A percentile compares a stretch with the other conserved stretches of the same genome.
Conservation (phyloP, 257 asterid genomes). For the Solanum pinnatisectum region DNA sequence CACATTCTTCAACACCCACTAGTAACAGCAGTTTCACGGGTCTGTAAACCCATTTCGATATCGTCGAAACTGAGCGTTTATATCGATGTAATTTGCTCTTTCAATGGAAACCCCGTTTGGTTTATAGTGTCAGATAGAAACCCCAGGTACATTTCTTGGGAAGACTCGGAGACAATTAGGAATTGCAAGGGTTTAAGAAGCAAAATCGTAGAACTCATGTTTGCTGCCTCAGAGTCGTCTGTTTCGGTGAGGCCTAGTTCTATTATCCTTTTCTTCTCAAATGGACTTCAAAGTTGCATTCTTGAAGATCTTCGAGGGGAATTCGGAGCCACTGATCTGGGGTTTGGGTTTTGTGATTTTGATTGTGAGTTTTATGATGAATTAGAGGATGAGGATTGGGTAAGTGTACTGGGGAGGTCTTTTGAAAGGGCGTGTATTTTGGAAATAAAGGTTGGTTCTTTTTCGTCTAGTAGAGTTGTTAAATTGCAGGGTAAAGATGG, state of each 20-base stretch:
- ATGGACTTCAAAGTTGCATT: constrained; percentile 40
- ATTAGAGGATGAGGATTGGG: constrained; percentile 48
- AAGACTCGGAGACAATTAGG: not conserved
- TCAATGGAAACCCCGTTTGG: constrained; percentile 83
- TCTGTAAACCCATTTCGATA: constrained; percentile 49
- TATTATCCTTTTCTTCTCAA: constrained; percentile 59
- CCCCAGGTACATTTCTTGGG: constrained; percentile 60
- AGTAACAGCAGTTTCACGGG: constrained; percentile 68
- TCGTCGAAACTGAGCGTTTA: constrained; percentile 28
- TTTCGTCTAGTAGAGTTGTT: not conserved
- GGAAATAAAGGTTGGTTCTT: constrained; percentile 24
- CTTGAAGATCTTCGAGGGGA: constrained; percentile 31
- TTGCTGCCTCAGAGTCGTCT: constrained; percentile 55
- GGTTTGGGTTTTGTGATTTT: constrained; percentile 23
- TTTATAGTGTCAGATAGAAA: constrained; percentile 73
- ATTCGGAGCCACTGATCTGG: constrained; percentile 45
- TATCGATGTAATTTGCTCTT: constrained; percentile 65
- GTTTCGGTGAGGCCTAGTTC: constrained; percentile 51
- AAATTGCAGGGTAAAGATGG: not conserved
- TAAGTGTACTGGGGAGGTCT: constrained; percentile 41
- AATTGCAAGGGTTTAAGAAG: constrained; percentile 39
- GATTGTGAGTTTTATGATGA: constrained; percentile 20
- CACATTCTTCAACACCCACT: constrained; percentile 62
- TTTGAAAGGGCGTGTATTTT: constrained; percentile 46
- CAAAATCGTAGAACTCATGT: constrained; percentile 32